These are phyloP conservation scores for Dichotomopilus funicola DNA, from an alignment of 2,329 filamentous ascomycete species.

Conservation along the genomic window DNA sequence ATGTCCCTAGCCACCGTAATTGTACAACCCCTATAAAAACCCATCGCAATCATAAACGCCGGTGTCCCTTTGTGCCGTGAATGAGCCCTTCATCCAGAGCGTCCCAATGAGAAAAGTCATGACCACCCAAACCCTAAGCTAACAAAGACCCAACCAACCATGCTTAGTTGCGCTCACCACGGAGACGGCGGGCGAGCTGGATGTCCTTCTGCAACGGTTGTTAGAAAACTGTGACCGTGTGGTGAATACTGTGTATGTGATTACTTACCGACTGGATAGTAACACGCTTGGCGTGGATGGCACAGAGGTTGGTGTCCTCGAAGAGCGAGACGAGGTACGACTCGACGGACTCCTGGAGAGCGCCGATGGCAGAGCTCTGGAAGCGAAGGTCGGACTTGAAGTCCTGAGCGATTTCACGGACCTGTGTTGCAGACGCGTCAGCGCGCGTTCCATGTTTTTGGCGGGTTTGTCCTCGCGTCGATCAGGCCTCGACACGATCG, in stretches of 20 bases:
- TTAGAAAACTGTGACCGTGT: constrained; percentile 27
- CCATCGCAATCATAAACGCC: constrained; percentile 38
- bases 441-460: constrained; percentile 1
- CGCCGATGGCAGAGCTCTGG: constrained; percentile 96
- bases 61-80: constrained; percentile 34
- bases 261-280: constrained; percentile 72
- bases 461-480: constrained; percentile 5
- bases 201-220: constrained; percentile 68
- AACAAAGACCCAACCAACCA: constrained; percentile 29
- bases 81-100: constrained; percentile 24
- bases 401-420: constrained; percentile 93
- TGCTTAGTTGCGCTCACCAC: constrained; percentile 81
- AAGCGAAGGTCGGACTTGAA: constrained; percentile 95
- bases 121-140: constrained; percentile 25
- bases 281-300: constrained; percentile 98
- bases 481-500: constrained; percentile 1
- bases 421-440: constrained; percentile 34
- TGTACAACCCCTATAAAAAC: constrained; percentile 36
- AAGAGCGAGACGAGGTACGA: constrained; percentile 98
- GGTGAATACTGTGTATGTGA: not conserved
- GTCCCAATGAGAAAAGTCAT: constrained; percentile 26
- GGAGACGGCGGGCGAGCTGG: constrained; percentile 89
- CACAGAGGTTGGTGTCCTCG: constrained; percentile 96
- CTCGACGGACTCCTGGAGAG: constrained; percentile 97
- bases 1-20: constrained; percentile 30